Percentiles rank a stretch among this genome's conserved stretches.
Conservation (phyloP, 1,139 yeast species). For the Taphrina flavorubra region DNA sequence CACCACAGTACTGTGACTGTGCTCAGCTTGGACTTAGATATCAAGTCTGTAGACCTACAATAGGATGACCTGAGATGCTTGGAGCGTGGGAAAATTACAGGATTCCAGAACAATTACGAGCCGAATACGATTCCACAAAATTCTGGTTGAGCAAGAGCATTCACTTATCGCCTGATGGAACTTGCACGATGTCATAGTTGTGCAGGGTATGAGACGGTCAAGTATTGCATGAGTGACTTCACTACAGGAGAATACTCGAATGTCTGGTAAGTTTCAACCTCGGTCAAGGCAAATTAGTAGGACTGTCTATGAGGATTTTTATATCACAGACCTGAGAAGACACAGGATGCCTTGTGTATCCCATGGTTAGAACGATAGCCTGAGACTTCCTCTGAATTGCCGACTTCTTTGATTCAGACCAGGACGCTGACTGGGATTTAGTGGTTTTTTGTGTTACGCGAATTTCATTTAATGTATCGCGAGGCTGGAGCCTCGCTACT, state of each 20-base stretch:
- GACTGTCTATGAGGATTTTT: conserved; percentile 32
- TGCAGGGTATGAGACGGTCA: no score
- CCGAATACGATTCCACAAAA: conserved; percentile 13
- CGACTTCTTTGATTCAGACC: neutral
- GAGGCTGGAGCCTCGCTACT: neutral
- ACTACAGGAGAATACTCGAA: no score
- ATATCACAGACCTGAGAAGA: conserved; percentile 42
- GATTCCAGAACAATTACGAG: conserved; percentile 7
- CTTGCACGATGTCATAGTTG: no score
- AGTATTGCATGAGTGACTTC: no score
- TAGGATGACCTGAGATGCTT: conserved; percentile 3
- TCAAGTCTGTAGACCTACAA: neutral
- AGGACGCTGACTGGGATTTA: neutral
- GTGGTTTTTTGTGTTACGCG: neutral
- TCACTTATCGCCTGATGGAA: neutral
- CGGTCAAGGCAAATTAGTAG: neutral
- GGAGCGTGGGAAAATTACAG: conserved; percentile 6
- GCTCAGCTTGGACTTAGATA: neutral
- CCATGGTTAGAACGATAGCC: conserved; percentile 40
- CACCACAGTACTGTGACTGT: neutral
- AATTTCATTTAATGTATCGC: neutral
- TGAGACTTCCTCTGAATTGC: conserved; percentile 18
- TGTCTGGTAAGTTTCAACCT: neutral
- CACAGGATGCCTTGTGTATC: conserved; percentile 15
- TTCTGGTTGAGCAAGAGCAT: neutral